phyloP scores from a whole-genome alignment of 2,329 filamentous ascomycete species.

The Aureobasidium sp. region DNA sequence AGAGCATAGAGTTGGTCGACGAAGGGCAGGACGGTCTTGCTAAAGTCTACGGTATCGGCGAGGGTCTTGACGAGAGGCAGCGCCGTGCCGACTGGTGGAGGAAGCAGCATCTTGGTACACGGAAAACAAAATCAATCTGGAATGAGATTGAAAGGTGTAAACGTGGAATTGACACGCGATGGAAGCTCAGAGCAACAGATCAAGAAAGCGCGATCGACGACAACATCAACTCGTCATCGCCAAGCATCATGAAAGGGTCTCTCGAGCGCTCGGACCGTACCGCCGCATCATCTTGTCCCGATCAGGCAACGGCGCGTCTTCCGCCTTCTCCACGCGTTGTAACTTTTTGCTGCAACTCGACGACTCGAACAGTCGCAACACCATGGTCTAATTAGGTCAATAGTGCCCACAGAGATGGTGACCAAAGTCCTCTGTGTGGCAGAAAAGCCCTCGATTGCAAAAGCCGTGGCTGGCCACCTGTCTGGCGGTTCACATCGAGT shows the following conservation, averaged over 20 bases:
- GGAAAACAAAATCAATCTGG: not conserved
- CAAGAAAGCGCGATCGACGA: not conserved
- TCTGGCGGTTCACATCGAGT: conserved; percentile 66
- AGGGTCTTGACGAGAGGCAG: conserved; percentile 65
- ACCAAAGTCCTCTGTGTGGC: conserved; percentile 66
- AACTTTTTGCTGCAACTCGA: conserved; percentile 1
- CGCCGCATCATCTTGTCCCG: not conserved
- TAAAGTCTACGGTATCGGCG: conserved; percentile 69
- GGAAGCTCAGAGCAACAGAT: not conserved
- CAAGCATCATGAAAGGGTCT: not conserved
- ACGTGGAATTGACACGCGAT: not conserved
- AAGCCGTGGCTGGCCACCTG: conserved; percentile 84
- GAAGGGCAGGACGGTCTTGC: conserved; percentile 67
- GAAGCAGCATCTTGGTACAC: conserved; percentile 10
- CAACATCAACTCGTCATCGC: conserved; percentile 8
- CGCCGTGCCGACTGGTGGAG: conserved; percentile 31
- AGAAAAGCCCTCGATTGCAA: conserved; percentile 91
- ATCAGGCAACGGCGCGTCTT: conserved; percentile 14
- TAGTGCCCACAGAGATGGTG: conserved; percentile 28
- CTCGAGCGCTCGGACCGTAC: not conserved
- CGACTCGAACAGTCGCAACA: not conserved
- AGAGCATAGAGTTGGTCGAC: conserved; percentile 55
- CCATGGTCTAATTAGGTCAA: not conserved
- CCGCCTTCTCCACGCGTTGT: not conserved
- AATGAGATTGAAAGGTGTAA: not conserved